Percentiles rank a stretch among this genome's conserved stretches.
phyloP scores from a whole-genome alignment of 306 rosid species.

The Casuarina cunninghamiana region DNA sequence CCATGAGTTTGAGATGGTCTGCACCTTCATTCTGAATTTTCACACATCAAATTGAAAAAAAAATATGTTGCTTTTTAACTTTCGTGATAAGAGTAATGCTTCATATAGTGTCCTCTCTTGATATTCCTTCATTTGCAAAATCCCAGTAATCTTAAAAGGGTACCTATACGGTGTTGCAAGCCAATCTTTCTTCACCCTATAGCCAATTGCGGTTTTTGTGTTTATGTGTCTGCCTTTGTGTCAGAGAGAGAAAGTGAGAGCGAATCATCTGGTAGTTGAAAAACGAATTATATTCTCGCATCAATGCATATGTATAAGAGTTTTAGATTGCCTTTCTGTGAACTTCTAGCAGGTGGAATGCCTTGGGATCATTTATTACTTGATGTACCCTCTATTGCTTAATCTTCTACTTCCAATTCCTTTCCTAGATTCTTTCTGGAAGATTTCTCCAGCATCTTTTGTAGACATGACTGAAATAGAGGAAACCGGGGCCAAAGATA shows the following conservation, averaged over 20 bases:
- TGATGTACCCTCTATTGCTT: conserved; percentile 1
- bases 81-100: background rate
- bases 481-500: conserved; percentile 35
- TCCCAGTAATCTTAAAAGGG: background rate
- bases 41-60: background rate
- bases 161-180: background rate
- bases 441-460: conserved; percentile 30
- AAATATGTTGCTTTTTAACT: background rate
- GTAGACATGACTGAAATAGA: conserved; percentile 47
- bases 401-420: background rate
- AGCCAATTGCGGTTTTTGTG: background rate
- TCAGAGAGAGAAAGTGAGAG: background rate
- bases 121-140: background rate
- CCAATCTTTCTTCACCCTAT: background rate
- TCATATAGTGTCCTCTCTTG: background rate
- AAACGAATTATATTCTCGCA: background rate
- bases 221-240: background rate
- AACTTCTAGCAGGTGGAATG: background rate
- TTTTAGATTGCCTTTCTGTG: background rate
- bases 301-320: background rate
- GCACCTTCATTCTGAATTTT: background rate
- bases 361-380: conserved; percentile 1
- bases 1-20: background rate
- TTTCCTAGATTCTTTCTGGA: conserved; percentile 30
- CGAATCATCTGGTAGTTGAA: background rate